Evolutionary conservation across 2,329 filamentous ascomycete species (phyloP).

Genomic region (Dactylellina haptotyla): DNA sequence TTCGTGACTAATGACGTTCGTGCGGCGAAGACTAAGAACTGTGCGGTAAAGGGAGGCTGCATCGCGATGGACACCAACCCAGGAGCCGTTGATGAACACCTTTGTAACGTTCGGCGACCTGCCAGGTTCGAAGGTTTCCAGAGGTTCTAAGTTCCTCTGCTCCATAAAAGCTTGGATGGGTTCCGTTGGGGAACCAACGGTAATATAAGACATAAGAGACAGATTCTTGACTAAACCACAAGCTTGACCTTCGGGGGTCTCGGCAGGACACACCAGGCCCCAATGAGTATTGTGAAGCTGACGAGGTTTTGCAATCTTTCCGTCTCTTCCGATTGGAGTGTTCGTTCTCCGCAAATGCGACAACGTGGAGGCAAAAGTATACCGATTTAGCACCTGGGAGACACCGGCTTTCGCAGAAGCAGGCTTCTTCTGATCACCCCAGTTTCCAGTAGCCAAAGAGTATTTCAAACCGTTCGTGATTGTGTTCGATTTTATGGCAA

Average conservation of each 20-base stretch:
- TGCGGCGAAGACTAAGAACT: conserved; percentile 79
- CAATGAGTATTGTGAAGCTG: conserved; percentile 99
- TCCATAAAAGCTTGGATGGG: conserved; percentile 96
- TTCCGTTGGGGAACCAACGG: conserved; percentile 88
- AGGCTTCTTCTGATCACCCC: conserved; percentile 99
- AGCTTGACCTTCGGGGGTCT: conserved; percentile 97
- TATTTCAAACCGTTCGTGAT: conserved; percentile 96
- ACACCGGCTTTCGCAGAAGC: conserved; percentile 94
- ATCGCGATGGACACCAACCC: conserved; percentile 94
- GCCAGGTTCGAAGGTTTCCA: conserved; percentile 91
- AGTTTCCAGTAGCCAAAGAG: conserved; percentile 96
- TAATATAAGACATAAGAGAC: conserved; percentile 97
- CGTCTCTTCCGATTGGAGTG: conserved; percentile 95
- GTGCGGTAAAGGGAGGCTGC: conserved; percentile 83
- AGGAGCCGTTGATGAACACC: conserved; percentile 96
- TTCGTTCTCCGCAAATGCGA: conserved; percentile 98
- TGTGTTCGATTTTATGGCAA: conserved; percentile 90
- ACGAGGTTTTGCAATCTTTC: conserved; percentile 96
- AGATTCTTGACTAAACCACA: conserved; percentile 98
- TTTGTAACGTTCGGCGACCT: conserved; percentile 93
- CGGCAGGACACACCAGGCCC: conserved; percentile 95
- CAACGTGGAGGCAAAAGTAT: conserved; percentile 94
- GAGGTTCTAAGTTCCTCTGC: conserved; percentile 90
- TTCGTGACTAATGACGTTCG: conserved; percentile 86
- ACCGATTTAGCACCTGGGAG: conserved; percentile 96